Evolutionary conservation across 2,329 filamentous ascomycete genomes (phyloP).

Genomic region (Canariomyces notabilis): DNA sequence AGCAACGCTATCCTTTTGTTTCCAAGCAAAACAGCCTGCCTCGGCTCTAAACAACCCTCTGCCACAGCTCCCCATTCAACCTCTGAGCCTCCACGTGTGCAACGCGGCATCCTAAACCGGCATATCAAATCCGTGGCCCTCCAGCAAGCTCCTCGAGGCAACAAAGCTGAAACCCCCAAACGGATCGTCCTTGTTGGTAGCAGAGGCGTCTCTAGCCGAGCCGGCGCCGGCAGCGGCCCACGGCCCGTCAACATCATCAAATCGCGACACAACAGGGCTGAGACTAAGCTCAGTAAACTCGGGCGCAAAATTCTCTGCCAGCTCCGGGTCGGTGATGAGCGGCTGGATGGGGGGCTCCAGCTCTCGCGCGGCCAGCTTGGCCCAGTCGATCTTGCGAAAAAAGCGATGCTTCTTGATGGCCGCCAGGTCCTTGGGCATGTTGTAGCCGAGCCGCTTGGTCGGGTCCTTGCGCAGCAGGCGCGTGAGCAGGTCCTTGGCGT

Average conservation of each 20-base stretch:
- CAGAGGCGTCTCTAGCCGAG: constrained; percentile 25
- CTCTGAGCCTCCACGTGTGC: neutral
- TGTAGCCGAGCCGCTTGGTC: constrained; percentile 77
- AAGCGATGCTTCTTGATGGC: constrained; percentile 90
- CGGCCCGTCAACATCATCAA: constrained; percentile 37
- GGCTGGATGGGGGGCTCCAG: constrained; percentile 85
- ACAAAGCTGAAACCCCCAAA: constrained; percentile 64
- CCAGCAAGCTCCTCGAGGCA: constrained; percentile 52
- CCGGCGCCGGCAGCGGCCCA: constrained; percentile 12
- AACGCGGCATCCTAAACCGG: neutral
- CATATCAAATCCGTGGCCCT: constrained; percentile 39
- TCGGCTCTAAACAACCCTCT: too few relatives aligned
- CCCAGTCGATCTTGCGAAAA: constrained; percentile 97
- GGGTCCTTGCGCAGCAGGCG: constrained; percentile 90
- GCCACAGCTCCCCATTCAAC: too few relatives aligned
- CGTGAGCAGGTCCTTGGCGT: constrained; percentile 90
- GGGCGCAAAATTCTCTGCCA: constrained; percentile 92
- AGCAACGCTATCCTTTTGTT: neutral
- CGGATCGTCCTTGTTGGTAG: constrained; percentile 47
- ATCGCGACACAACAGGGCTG: constrained; percentile 58
- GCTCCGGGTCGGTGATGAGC: constrained; percentile 88
- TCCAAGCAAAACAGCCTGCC: neutral
- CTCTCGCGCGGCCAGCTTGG: constrained; percentile 74
- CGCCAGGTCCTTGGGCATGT: constrained; percentile 82
- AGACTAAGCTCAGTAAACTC: constrained; percentile 86